A percentile compares a stretch with the other conserved stretches of the same genome.
These are phyloP conservation scores for Venturia carpophila DNA, from an alignment of 2,329 filamentous ascomycete species.

Conservation along the genomic window DNA sequence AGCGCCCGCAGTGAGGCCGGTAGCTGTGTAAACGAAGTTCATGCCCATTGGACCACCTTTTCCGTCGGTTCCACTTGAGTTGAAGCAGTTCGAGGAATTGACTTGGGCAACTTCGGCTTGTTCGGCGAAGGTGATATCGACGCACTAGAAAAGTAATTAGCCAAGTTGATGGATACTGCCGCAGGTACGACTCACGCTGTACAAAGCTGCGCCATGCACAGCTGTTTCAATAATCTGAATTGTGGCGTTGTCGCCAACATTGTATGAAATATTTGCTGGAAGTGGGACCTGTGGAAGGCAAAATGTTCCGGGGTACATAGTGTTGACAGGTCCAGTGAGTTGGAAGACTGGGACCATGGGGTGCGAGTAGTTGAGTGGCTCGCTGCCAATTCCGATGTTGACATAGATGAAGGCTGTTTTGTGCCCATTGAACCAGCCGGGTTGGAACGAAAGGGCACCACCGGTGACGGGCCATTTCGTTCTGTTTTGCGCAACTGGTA, in stretches of 20 bases:
- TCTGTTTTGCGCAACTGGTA: constrained; percentile 67
- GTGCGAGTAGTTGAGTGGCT: constrained; percentile 80
- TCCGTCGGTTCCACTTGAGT: constrained; percentile 17
- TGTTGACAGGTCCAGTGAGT: constrained; percentile 71
- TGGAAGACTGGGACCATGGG: constrained; percentile 74
- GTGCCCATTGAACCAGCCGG: constrained; percentile 94
- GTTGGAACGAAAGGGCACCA: constrained; percentile 82
- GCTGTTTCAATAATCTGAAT: constrained; percentile 83
- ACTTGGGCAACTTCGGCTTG: constrained; percentile 17
- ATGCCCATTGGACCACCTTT: constrained; percentile 18
- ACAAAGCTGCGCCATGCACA: constrained; percentile 74
- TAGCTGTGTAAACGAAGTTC: constrained; percentile 20
- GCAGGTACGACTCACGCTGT: constrained; percentile 52
- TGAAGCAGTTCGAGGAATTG: constrained; percentile 19
- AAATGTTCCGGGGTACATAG: constrained; percentile 79
- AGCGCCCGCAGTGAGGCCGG: constrained; percentile 11
- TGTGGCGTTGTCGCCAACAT: constrained; percentile 79
- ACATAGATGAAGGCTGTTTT: constrained; percentile 74
- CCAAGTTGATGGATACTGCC: not conserved
- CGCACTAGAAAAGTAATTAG: constrained; percentile 55
- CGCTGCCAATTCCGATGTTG: constrained; percentile 79
- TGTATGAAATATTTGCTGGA: constrained; percentile 61
- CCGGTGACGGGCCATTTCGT: constrained; percentile 86
- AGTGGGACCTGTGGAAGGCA: constrained; percentile 86
- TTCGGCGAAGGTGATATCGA: constrained; percentile 33